phyloP scores from a whole-genome alignment of 495 filamentous ascomycete genomes.

The Talaromyces ruber region DNA sequence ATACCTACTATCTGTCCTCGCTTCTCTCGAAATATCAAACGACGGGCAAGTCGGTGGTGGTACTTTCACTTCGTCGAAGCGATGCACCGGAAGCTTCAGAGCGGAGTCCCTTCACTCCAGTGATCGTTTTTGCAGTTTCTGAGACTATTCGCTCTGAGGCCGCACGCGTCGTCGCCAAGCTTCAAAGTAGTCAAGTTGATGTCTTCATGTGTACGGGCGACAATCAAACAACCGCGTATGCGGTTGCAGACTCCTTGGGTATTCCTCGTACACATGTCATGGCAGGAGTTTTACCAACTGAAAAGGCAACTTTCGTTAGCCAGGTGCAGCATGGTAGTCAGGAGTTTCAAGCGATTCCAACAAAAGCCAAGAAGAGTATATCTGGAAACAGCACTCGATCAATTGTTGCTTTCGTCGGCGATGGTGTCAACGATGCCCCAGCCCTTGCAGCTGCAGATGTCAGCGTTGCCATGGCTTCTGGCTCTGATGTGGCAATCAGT shows the following conservation, averaged over 20 bases:
- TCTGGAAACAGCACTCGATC: background rate
- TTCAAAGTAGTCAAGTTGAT: slow-evolving; percentile 53
- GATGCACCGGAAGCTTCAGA: background rate
- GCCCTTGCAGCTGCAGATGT: slow-evolving; percentile 74
- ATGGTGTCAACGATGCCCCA: slow-evolving; percentile 85
- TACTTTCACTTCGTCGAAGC: slow-evolving; percentile 45
- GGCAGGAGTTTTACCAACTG: slow-evolving; percentile 74
- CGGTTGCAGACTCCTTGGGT: slow-evolving; percentile 66
- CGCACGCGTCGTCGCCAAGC: slow-evolving; percentile 49
- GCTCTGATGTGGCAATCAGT: slow-evolving; percentile 76
- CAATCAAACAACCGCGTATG: slow-evolving; percentile 41
- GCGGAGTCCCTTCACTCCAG: slow-evolving; percentile 36
- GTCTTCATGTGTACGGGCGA: slow-evolving; percentile 95
- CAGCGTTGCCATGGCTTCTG: slow-evolving; percentile 75
- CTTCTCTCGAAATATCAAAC: slow-evolving; percentile 57
- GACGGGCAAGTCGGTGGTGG: slow-evolving; percentile 64
- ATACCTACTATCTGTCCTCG: slow-evolving; percentile 28
- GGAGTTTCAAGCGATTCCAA: background rate
- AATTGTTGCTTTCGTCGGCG: slow-evolving; percentile 62
- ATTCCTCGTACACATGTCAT: slow-evolving; percentile 71
- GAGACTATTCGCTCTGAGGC: slow-evolving; percentile 80
- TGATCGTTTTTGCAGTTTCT: slow-evolving; percentile 57
- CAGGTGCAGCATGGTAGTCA: slow-evolving; percentile 2
- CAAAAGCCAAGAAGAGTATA: background rate
- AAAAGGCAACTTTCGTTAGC: slow-evolving; percentile 75